These are phyloP conservation scores for Cercis canadensis DNA, from an alignment of 306 rosid species.

Conservation along the genomic window DNA sequence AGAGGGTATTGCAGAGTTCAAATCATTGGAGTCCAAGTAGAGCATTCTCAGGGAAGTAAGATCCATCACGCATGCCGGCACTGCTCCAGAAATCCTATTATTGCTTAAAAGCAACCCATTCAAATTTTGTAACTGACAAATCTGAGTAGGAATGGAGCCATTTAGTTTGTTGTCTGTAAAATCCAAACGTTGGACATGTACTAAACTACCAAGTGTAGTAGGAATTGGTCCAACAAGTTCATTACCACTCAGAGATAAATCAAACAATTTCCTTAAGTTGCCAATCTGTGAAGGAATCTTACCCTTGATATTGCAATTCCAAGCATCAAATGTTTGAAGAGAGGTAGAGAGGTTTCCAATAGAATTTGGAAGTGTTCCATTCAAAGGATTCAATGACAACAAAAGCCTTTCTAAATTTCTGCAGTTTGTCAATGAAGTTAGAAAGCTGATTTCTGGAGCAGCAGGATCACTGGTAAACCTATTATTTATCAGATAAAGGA, in stretches of 20 bases:
- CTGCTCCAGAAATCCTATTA: conserved; percentile 31
- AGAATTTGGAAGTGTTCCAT: conserved; percentile 34
- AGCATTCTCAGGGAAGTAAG: conserved; percentile 29
- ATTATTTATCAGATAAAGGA: not conserved
- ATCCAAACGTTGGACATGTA: conserved; percentile 34
- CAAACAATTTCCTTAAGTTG: conserved; percentile 26
- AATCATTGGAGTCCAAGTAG: conserved; percentile 24
- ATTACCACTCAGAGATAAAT: conserved; percentile 19
- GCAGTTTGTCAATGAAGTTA: conserved; percentile 31
- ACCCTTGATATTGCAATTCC: conserved; percentile 34
- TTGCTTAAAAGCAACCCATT: conserved; percentile 4
- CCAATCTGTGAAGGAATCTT: conserved; percentile 43
- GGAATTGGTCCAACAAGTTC: conserved; percentile 43
- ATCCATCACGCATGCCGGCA: conserved; percentile 40
- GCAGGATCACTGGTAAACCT: conserved; percentile 5
- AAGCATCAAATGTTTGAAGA: not conserved
- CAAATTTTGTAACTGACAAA: conserved; percentile 37
- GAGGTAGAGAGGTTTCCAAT: conserved; percentile 39
- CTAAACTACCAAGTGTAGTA: conserved; percentile 23
- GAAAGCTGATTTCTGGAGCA: not conserved
- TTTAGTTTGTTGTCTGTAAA: conserved; percentile 31
- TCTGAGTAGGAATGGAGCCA: conserved; percentile 38
- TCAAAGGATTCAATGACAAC: conserved; percentile 35
- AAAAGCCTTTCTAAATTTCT: conserved; percentile 19
- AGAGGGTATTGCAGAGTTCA: conserved; percentile 40